Conservation (phyloP, 805 yeast species). For the Teunomyces stri region DNA sequence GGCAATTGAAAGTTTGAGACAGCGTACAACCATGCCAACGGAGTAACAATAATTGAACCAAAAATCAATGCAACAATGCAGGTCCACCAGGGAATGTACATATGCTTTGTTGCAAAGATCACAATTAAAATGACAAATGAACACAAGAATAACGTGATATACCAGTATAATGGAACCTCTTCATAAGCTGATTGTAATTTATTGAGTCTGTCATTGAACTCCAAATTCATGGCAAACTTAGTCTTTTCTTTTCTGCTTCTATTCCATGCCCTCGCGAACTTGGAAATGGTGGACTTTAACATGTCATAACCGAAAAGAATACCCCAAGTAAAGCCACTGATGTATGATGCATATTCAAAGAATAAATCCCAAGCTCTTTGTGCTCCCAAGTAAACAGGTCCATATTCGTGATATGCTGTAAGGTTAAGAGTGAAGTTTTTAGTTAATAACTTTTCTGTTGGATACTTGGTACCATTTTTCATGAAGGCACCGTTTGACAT, state of each 20-base stretch:
- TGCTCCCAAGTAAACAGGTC: slow-evolving; percentile 23
- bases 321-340: slow-evolving; percentile 24
- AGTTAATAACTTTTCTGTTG: slow-evolving; percentile 17
- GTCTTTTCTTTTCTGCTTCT: slow-evolving; percentile 8
- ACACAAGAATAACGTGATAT: slow-evolving; percentile 27
- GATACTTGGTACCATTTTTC: slow-evolving; percentile 16
- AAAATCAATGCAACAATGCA: slow-evolving; percentile 19
- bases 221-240: slow-evolving; percentile 11
- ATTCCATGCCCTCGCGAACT: slow-evolving; percentile 6
- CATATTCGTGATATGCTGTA: slow-evolving; percentile 20
- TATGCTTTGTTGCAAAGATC: slow-evolving; percentile 28
- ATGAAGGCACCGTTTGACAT: slow-evolving; percentile 23
- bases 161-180: slow-evolving; percentile 45
- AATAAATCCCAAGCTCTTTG: slow-evolving; percentile 27
- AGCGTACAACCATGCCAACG: slow-evolving; percentile 26
- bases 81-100: slow-evolving; percentile 24
- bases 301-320: slow-evolving; percentile 17
- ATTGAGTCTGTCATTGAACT: slow-evolving; percentile 42
- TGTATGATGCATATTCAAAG: slow-evolving; percentile 23
- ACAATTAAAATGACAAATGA: slow-evolving; percentile 34
- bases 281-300: slow-evolving; percentile 8
- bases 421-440: slow-evolving; percentile 16
- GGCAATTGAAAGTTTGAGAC: slow-evolving; percentile 26
- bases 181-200: slow-evolving; percentile 36
- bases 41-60: slow-evolving; percentile 25